Base-by-base conservation (phyloP, 2,329 filamentous ascomycete genomes). In the Aureobasidium sp. region DNA sequence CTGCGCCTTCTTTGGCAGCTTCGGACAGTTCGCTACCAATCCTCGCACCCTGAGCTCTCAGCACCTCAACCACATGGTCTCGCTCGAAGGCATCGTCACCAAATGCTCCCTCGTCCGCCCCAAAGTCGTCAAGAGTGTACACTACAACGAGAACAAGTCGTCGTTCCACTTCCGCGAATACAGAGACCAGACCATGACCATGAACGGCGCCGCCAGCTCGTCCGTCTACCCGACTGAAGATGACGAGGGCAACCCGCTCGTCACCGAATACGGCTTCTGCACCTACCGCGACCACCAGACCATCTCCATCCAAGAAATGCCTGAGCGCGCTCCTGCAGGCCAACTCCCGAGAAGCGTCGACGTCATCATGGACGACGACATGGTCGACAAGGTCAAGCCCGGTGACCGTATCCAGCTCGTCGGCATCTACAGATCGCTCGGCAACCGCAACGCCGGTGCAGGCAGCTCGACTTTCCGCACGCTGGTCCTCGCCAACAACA, bases 291-390 rank as follows among this genome's bases (percentile, higher is more conserved):
- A 99, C 73, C 94, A 99, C 73, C 94, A 99, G 75, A 96, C 90
- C 17, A 91, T 99, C 64, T 97, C 93, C 0, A 97, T 99, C 67
- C 94, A 99, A 77, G 94, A 99, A 79, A 99, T 99, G 94, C 94
- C 94, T 0, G 94, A 99, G 76, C 83, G 93, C 68, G 94, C 94
- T 2, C 94, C 94, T 60, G 93, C 94, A 63, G 94, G 94, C 59
- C 94, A 97, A 79, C 83, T 99, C 66, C 94, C 94, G 64, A 87
- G 94, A 60, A 91, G 93, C 62, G 94, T 99, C 20, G 94, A 99
- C 75, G 92, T 97, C 15, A 92, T 99, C 68, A 80, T 99, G 67
- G 94, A 99, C 73, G 94, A 99, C 73, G 94, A 99, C 73, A 81
- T 99, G 59, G 94, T 97, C 17, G 94, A 99, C 74, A 87, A 85